Percentiles rank a stretch among this genome's conserved stretches.
Evolutionary conservation across 1,139 yeast species (phyloP).

Genomic region (Williopsis jadinii): DNA sequence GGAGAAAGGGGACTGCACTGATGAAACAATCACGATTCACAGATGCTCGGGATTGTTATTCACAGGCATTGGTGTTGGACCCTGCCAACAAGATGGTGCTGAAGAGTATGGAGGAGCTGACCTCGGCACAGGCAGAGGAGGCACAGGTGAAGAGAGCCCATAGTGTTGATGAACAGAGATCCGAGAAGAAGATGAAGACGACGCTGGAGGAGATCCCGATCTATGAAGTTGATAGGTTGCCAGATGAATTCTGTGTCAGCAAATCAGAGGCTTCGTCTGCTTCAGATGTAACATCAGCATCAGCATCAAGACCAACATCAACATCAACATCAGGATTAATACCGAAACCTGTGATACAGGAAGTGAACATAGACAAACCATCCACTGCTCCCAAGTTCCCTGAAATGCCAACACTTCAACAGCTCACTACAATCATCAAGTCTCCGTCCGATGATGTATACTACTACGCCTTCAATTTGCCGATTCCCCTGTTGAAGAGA

Average conservation of each 20-base stretch:
- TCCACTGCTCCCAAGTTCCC: constrained; percentile 5
- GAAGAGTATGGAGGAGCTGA: constrained; percentile 14
- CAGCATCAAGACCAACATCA: not conserved
- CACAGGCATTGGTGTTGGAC: constrained; percentile 39
- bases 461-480: constrained; percentile 32
- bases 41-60: constrained; percentile 33
- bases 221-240: constrained; percentile 39
- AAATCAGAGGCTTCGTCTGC: not conserved
- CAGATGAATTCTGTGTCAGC: constrained; percentile 28
- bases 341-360: not conserved
- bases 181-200: constrained; percentile 14
- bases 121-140: constrained; percentile 3
- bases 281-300: not conserved
- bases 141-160: constrained; percentile 16
- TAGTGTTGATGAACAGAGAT: constrained; percentile 10
- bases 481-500: constrained; percentile 25
- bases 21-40: constrained; percentile 28
- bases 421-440: constrained; percentile 15
- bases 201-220: constrained; percentile 29
- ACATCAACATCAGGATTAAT: not conserved
- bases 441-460: constrained; percentile 29
- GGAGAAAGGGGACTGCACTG: constrained; percentile 48
- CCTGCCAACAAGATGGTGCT: constrained; percentile 34
- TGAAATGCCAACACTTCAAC: constrained; percentile 13
- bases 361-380: not conserved